These are phyloP conservation scores for Suhomyces choctaworum DNA, from an alignment of 1,139 yeast genomes.

Conservation along the genomic window DNA sequence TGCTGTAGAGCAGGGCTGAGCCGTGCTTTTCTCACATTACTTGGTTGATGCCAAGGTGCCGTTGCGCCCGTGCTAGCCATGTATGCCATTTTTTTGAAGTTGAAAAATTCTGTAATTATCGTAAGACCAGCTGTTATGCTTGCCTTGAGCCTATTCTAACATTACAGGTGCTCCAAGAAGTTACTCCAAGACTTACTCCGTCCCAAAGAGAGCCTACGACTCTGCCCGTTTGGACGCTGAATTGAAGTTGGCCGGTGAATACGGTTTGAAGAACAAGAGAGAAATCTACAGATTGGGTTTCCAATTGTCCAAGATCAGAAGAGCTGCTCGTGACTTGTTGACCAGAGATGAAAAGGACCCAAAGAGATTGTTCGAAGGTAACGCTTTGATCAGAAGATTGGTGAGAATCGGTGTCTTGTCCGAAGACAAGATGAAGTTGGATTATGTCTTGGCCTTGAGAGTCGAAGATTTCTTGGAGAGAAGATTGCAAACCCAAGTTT, in stretches of 20 bases:
- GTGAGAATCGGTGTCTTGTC: constrained; percentile 98
- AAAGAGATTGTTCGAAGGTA: constrained; percentile 99
- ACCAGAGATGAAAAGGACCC: constrained; percentile 99
- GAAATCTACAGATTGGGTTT: constrained; percentile 98
- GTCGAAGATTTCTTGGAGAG: constrained; percentile 99
- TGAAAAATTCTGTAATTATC: constrained; percentile 7
- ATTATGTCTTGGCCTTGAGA: constrained; percentile 98
- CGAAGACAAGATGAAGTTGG: constrained; percentile 99
- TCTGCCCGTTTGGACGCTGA: constrained; percentile 99
- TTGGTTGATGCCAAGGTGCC: not conserved
- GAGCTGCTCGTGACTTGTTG: constrained; percentile 99
- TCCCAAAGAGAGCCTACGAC: constrained; percentile 99
- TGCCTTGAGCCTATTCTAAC: constrained; percentile 29
- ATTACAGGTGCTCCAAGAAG: constrained; percentile 91
- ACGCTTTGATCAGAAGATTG: constrained; percentile 97
- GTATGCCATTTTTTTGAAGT: constrained; percentile 5
- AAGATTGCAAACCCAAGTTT: constrained; percentile 99
- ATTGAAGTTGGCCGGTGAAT: constrained; percentile 99
- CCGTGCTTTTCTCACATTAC: no score
- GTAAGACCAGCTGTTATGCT: constrained; percentile 8
- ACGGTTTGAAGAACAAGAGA: constrained; percentile 99
- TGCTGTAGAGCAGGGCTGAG: no score
- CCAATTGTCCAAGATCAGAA: constrained; percentile 99
- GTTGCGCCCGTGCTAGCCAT: not conserved
- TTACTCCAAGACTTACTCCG: constrained; percentile 98